A percentile compares a stretch with the other conserved stretches of the same genome.
These are phyloP conservation scores for Teunomyces cretensis DNA, from an alignment of 805 yeast genomes.

Conservation along the genomic window DNA sequence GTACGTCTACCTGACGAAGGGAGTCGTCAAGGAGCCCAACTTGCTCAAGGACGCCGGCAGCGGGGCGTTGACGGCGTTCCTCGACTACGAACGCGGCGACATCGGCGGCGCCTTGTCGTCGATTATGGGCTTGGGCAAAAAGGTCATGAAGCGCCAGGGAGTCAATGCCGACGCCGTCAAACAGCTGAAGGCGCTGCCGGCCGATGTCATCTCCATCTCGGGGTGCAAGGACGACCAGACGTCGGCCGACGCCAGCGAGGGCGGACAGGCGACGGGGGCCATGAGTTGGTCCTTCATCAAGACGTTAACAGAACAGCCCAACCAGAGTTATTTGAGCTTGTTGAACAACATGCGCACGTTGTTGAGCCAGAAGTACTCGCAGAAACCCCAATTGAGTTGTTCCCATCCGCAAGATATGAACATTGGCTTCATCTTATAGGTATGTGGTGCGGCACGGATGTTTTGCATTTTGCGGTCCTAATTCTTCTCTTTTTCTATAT, in stretches of 20 bases:
- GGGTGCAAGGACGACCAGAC: slow-evolving; percentile 45
- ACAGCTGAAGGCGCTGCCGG: slow-evolving; percentile 34
- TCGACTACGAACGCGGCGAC: slow-evolving; percentile 34
- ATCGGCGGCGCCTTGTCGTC: slow-evolving; percentile 39
- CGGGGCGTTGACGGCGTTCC: slow-evolving; percentile 32
- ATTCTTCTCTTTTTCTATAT: too few relatives aligned
- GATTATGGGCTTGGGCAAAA: slow-evolving; percentile 33
- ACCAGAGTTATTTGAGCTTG: slow-evolving; percentile 35
- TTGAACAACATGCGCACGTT: slow-evolving; percentile 37
- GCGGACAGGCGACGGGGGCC: slow-evolving; percentile 39
- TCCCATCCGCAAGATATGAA: slow-evolving; percentile 42
- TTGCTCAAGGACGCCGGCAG: slow-evolving; percentile 36
- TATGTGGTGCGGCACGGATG: background rate
- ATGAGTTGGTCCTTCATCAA: slow-evolving; percentile 40
- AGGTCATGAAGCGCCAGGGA: slow-evolving; percentile 19
- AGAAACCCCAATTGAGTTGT: slow-evolving; percentile 41
- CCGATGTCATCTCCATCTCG: slow-evolving; percentile 36
- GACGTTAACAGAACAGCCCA: slow-evolving; percentile 24
- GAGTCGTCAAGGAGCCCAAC: slow-evolving; percentile 40
- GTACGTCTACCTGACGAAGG: slow-evolving; percentile 40
- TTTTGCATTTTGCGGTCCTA: too few relatives aligned
- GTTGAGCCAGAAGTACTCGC: slow-evolving; percentile 32
- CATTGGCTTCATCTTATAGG: slow-evolving; percentile 31
- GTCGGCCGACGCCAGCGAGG: slow-evolving; percentile 37
- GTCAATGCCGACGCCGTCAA: slow-evolving; percentile 25